Evolutionary conservation across 495 filamentous ascomycete species (phyloP).

Genomic region (Aspergillus olivimuriae): DNA sequence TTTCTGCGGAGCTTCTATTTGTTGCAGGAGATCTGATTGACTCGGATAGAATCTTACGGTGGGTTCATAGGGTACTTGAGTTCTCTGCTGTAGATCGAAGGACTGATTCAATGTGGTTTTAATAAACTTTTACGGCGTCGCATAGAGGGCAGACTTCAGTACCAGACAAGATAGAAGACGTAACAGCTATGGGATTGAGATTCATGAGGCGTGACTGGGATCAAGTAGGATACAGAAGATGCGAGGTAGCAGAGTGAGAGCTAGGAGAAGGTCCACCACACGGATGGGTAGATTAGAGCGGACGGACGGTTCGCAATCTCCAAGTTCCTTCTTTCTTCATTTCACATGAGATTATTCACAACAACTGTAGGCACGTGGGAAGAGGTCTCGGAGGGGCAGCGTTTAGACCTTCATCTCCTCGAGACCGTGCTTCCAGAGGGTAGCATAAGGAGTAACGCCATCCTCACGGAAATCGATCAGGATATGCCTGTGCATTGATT

Average conservation of each 20-base stretch:
- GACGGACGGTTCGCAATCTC: conserved; percentile 16
- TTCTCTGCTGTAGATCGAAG: no score
- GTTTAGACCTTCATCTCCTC: conserved; percentile 85
- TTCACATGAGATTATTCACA: conserved; percentile 28
- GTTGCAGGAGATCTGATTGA: no score
- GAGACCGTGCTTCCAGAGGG: conserved; percentile 94
- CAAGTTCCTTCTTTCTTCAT: conserved; percentile 22
- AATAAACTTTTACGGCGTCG: background rate
- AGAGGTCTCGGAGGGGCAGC: conserved; percentile 1
- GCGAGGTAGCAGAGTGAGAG: conserved; percentile 12
- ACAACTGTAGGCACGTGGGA: conserved; percentile 5
- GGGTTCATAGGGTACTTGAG: no score
- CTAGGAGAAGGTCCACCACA: background rate
- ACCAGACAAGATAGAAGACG: conserved; percentile 10
- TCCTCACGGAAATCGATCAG: conserved; percentile 98
- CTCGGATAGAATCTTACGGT: no score
- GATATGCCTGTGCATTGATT: conserved; percentile 57
- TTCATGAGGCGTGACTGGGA: conserved; percentile 41
- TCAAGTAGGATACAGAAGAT: conserved; percentile 31
- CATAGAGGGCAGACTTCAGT: no score
- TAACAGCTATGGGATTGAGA: conserved; percentile 32
- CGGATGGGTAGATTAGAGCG: background rate
- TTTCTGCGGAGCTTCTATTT: no score
- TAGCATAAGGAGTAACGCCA: conserved; percentile 81
- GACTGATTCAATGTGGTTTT: no score